Base-by-base conservation (phyloP, 202 grass and related monocot genomes). In the Setaria viridis region DNA sequence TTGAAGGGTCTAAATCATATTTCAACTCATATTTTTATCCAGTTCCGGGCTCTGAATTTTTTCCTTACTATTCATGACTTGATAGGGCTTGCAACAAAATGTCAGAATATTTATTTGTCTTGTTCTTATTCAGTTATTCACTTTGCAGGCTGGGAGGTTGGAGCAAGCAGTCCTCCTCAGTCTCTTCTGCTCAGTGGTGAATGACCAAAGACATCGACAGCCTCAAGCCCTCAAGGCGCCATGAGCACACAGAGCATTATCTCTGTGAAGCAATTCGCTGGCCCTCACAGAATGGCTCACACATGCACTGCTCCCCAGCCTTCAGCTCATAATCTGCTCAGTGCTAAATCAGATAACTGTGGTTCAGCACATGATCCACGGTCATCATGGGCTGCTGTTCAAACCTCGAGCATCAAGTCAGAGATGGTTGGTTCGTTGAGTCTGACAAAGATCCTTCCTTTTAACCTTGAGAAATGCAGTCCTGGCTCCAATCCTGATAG, bases 241-340 rank as follows among this genome's bases (percentile, higher is more conserved):
- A 95, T 97, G 94, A 93, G 64, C 45, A 93, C 84, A 82, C 78
- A 87, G 67, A 84, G 94, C 50, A 58, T 88, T 5, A 47, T 96
- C 14, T 56, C 85, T 17, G 71, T 88, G 20, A 93, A 93, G 66
- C 65, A 96, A 69, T 82, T 86, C 37, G 68, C 51, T 66, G 72
- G 77, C 29, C 75, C 82, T 9, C 80, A 82, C 45, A 90, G 73
- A 82, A 84, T 58, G 76, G 62, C 48, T 30, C 84, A 94, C 62
- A 81, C 30, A 33, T 93, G 88, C 79, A 70, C 85, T 55, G 43
- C 84, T 62, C 49, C 72, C 63, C 72, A 72, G 33, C 62, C 86
- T 74, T 83, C 80, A 34, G 70, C 80, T 82, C 86, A 84, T 39
- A 59, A 62, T 25, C 57, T 91, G 70, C 82, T 91, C 62, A 80